These are phyloP conservation scores for Epichloe coenophiala DNA, from an alignment of 2,329 filamentous ascomycete genomes.

Conservation along the genomic window DNA sequence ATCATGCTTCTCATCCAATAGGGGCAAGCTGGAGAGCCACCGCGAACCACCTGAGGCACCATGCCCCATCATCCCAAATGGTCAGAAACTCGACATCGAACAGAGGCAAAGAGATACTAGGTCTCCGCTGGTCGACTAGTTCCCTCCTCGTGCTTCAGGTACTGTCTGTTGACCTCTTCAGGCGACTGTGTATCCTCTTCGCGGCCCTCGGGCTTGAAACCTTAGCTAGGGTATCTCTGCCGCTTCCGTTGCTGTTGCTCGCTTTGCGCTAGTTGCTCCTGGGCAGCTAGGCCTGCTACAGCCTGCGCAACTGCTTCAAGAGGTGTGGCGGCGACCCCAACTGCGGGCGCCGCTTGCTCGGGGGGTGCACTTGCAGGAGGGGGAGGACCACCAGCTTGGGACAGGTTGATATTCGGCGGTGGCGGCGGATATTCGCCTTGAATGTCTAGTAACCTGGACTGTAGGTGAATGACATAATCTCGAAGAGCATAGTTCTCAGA, in stretches of 20 bases:
- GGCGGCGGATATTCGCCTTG: conserved; percentile 75
- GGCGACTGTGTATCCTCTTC: conserved; percentile 32
- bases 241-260: conserved; percentile 17
- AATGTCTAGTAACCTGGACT: conserved; percentile 71
- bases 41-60: not conserved
- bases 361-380: conserved; percentile 11
- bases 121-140: conserved; percentile 10
- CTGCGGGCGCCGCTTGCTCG: conserved; percentile 13
- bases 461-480: conserved; percentile 85
- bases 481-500: conserved; percentile 80
- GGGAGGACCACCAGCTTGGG: conserved; percentile 14
- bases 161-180: conserved; percentile 41
- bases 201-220: conserved; percentile 23
- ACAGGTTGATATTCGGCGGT: conserved; percentile 64
- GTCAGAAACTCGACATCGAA: not conserved
- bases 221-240: conserved; percentile 13
- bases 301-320: conserved; percentile 39
- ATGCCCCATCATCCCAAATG: not conserved
- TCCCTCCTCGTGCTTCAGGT: conserved; percentile 30
- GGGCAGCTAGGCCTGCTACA: conserved; percentile 28
- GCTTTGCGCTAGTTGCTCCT: conserved; percentile 22
- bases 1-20: not conserved
- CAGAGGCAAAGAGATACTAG: conserved; percentile 6
- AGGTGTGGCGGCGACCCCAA: conserved; percentile 21
- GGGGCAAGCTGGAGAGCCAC: no score